Evolutionary conservation across 2,329 filamentous ascomycete genomes (phyloP).

Genomic region (Fusarium tricinctum): DNA sequence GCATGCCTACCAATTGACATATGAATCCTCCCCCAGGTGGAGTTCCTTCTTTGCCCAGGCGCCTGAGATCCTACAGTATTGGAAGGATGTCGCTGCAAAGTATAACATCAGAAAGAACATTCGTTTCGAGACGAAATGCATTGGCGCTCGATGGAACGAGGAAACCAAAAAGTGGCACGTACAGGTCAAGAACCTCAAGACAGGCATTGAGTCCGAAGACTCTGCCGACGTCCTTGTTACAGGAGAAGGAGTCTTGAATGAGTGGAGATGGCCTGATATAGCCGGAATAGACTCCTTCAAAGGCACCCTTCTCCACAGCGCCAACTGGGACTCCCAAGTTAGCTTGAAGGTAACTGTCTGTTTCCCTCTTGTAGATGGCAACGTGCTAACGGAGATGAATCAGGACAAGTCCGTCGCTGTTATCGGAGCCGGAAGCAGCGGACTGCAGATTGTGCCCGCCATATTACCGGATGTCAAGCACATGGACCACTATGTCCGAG

Average conservation of each 20-base stretch:
- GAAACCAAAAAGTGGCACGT: slow-evolving; percentile 13
- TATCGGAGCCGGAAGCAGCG: slow-evolving; percentile 18
- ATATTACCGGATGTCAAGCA: slow-evolving; percentile 11
- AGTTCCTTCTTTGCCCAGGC: slow-evolving; percentile 24
- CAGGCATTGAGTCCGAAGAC: slow-evolving; percentile 3
- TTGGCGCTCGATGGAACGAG: slow-evolving; percentile 4
- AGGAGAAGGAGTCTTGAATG: slow-evolving; percentile 20
- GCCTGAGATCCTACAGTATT: slow-evolving; percentile 20
- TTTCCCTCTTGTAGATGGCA: too few species aligned
- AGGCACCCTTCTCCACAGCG: slow-evolving; percentile 13
- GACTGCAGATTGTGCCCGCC: slow-evolving; percentile 22
- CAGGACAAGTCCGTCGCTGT: slow-evolving; percentile 16
- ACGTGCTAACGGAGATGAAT: fast-evolving
- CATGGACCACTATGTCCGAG: slow-evolving; percentile 27
- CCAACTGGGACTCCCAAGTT: slow-evolving; percentile 12
- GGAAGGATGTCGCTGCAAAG: slow-evolving; percentile 13
- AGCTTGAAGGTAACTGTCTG: neutral
- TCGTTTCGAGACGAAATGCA: slow-evolving; percentile 16
- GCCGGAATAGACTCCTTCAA: slow-evolving; percentile 4
- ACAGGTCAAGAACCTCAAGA: slow-evolving; percentile 16
- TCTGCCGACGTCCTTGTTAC: slow-evolving; percentile 16
- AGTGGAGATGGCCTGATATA: slow-evolving; percentile 28
- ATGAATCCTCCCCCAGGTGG: slow-evolving; percentile 19
- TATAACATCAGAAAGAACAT: slow-evolving; percentile 13
- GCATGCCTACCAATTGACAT: slow-evolving; percentile 16